A percentile compares a stretch with the other conserved stretches of the same genome.
Conservation (phyloP, 176 grass and related monocot genomes). For the Aegilops longissima region DNA sequence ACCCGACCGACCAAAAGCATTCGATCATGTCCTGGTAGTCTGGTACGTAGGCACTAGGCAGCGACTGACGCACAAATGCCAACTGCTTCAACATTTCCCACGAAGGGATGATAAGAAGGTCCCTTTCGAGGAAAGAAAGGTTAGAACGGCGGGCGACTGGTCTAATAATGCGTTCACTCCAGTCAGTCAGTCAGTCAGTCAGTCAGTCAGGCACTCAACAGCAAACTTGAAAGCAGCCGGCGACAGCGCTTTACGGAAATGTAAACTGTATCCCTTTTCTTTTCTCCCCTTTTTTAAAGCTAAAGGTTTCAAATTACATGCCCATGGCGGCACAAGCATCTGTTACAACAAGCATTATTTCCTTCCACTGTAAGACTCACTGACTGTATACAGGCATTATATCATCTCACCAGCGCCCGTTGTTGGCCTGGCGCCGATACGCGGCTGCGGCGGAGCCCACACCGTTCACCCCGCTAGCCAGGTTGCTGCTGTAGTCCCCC, state of each 20-base stretch:
- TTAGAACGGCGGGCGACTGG: neutral
- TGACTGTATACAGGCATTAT: conserved; percentile 35
- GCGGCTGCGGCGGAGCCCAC: conserved; percentile 9
- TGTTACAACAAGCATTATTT: conserved; percentile 61
- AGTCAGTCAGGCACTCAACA: too few species aligned
- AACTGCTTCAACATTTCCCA: neutral
- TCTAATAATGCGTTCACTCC: neutral
- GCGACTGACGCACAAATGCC: neutral
- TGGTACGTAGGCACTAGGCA: neutral
- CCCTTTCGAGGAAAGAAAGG: too few species aligned
- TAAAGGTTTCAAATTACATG: conserved; percentile 39
- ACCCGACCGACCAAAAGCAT: neutral
- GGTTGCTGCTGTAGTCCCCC: conserved; percentile 40
- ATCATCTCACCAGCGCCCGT: conserved; percentile 44
- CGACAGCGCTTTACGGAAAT: neutral
- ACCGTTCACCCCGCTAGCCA: conserved; percentile 38
- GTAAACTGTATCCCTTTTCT: conserved; percentile 36
- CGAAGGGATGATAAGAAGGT: too few species aligned
- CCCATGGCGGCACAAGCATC: conserved; percentile 28
- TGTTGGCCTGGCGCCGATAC: conserved; percentile 52
- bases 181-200: too few species aligned
- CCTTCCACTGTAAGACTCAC: neutral
- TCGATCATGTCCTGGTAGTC: neutral
- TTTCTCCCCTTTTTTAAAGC: conserved; percentile 40
- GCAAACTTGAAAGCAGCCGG: too few species aligned